These are phyloP conservation scores for Debaryomycetaceae sp. DNA, from an alignment of 1,139 yeast genomes.

Conservation along the genomic window DNA sequence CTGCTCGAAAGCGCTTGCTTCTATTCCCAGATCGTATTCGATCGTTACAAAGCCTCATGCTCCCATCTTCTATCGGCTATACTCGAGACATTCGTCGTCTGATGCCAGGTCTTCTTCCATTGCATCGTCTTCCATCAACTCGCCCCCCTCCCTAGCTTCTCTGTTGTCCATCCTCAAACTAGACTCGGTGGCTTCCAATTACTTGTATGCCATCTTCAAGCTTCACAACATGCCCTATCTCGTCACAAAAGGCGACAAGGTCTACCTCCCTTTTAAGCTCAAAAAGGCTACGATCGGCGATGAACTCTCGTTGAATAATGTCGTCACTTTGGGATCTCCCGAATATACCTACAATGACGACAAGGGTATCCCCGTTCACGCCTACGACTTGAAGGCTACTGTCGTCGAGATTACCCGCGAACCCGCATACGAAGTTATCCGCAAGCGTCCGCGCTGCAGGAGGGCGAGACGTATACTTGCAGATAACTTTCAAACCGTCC, in stretches of 20 bases:
- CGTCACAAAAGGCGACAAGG: constrained; percentile 83
- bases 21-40: too few species aligned
- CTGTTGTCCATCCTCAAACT: constrained; percentile 45
- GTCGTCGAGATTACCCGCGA: constrained; percentile 82
- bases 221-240: constrained; percentile 79
- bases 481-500: constrained; percentile 72
- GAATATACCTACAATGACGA: constrained; percentile 49
- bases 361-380: constrained; percentile 22
- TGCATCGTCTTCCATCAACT: constrained; percentile 1
- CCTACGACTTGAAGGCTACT: constrained; percentile 60
- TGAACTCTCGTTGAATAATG: constrained; percentile 57
- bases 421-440: constrained; percentile 49
- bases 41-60: too few species aligned
- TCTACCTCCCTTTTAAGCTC: constrained; percentile 67
- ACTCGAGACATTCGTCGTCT: not conserved
- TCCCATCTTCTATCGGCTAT: not conserved
- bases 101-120: not conserved
- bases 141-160: not conserved
- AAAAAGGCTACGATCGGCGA: constrained; percentile 77
- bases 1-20: too few species aligned
- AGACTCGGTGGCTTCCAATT: constrained; percentile 37
- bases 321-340: constrained; percentile 76
- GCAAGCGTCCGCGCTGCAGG: constrained; percentile 74
- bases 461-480: constrained; percentile 69
- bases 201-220: constrained; percentile 71